A percentile compares a stretch with the other conserved stretches of the same genome.
Evolutionary conservation across 208 protist genomes (phyloP).

Genomic region (Plasmodiophora brassicae): DNA sequence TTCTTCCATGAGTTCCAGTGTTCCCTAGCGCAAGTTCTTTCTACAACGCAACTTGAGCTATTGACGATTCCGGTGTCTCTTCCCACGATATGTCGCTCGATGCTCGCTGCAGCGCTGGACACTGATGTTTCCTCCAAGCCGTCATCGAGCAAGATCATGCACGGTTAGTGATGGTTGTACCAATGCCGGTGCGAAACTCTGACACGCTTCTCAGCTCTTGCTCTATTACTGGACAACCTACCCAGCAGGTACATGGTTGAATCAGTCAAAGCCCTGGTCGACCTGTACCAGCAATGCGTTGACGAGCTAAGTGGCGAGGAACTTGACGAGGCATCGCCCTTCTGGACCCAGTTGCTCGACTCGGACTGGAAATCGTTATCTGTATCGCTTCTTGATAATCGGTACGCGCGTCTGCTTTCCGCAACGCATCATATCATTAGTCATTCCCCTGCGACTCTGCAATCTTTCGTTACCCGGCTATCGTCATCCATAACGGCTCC

Average conservation of each 20-base stretch:
- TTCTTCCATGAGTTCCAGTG: conserved; percentile 15
- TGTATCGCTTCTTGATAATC: not conserved
- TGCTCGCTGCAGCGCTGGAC: not conserved
- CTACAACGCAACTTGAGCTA: not conserved
- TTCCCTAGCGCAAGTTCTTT: not conserved
- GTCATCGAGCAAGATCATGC: not conserved
- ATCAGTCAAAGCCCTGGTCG: not conserved
- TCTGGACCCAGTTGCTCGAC: not conserved
- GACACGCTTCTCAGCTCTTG: not conserved
- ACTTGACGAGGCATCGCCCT: not conserved
- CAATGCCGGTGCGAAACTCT: not conserved
- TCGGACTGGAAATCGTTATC: conserved; percentile 2
- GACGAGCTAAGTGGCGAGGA: not conserved
- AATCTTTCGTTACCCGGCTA: not conserved
- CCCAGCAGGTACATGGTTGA: not conserved
- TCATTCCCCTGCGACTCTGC: not conserved
- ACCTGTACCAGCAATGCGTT: not conserved
- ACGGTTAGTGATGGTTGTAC: not conserved
- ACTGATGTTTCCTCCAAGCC: not conserved
- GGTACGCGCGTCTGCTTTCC: not conserved
- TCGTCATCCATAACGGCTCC: not conserved
- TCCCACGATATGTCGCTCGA: not conserved
- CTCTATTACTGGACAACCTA: not conserved
- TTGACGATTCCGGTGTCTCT: not conserved
- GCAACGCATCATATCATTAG: not conserved